phyloP scores from a whole-genome alignment of 1,284 basidiomycete genomes.

The Grifola frondosa region DNA sequence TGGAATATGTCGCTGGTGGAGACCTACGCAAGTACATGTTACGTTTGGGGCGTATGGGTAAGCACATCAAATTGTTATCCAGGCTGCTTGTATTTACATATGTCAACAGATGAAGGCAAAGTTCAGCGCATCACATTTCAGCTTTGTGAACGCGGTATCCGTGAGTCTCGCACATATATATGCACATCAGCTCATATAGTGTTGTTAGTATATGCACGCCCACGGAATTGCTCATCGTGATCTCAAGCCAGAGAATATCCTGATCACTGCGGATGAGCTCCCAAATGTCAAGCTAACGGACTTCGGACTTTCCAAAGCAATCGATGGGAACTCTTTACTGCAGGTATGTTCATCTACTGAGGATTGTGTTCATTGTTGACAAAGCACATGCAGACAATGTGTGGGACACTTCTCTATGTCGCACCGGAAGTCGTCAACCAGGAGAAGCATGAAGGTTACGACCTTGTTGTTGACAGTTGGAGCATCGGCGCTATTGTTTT shows the following conservation, averaged over 20 bases:
- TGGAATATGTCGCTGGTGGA: conserved; percentile 83
- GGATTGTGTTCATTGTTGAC: too few species aligned
- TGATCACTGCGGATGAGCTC: conserved; percentile 79
- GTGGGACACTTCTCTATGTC: conserved; percentile 82
- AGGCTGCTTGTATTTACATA: neutral
- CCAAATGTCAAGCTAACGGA: conserved; percentile 91
- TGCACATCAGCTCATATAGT: neutral
- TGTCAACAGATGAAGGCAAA: conserved; percentile 56
- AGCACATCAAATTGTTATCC: too few species aligned
- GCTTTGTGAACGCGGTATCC: conserved; percentile 69
- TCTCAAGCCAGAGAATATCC: conserved; percentile 98
- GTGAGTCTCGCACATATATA: conserved; percentile 38
- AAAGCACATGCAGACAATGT: conserved; percentile 69
- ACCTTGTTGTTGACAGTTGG: conserved; percentile 88
- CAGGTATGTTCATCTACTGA: conserved; percentile 41
- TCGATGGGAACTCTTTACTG: conserved; percentile 73
- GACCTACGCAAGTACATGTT: conserved; percentile 88
- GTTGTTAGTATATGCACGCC: conserved; percentile 67
- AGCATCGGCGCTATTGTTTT: conserved; percentile 91
- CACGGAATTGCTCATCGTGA: conserved; percentile 87
- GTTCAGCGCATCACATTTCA: conserved; percentile 68
- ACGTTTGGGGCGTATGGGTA: too few species aligned
- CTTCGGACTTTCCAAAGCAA: conserved; percentile 93
- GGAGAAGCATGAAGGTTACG: conserved; percentile 68
- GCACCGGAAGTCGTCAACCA: conserved; percentile 88